Evolutionary conservation across 805 yeast species (phyloP), one percentile per base, ranked within the genome.

Genomic region (Yarrowia porcina): DNA sequence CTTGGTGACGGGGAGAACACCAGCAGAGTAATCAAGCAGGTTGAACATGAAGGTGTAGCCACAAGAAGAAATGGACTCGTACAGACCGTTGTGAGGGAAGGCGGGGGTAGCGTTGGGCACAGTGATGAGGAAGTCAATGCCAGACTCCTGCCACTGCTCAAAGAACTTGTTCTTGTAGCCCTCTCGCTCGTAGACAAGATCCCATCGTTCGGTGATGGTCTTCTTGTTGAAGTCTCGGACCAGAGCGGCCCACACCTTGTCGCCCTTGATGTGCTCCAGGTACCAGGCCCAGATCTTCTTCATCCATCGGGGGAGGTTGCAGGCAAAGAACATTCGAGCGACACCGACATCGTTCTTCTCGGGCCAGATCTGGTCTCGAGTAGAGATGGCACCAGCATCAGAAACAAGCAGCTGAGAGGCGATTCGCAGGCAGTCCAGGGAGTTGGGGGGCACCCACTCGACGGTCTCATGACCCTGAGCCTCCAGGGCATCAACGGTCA

Each of bases 21-120:
- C 85, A 61, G 82, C 81, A 12, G 85, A 72, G 68, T 82, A 83
- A 69, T 85, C 88, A 20, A 84, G 70, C 10, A 81, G 76, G 70
- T 84, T 84, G 70, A 81, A 77, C 69, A 78, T 73, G 25, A 82
- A 77, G 3, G 90, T 85, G 72, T 87, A 87, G 7, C 80, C 80
- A 64, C 75, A 73, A 13, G 78, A 72, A 30, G 75, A 69, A 64
- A 75, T 72, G n/a, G 75, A 67, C 47, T 75, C 70, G 60, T 72
- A 71, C 20, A 70, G 68, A 42, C 73, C 76, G 57, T 72, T 63
- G 65, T 74, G 75, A 15, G 79, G 80, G 59, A 77, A 64, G 2
- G 80, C 80, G 11, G 80, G 80, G 7, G 80, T 75, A 23, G 79
- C 77, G 49, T 76, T 73, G n/a, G 80, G 79, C 7, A 71, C 76